Conservation (phyloP, 306 rosid genomes). For the Vicia faba region DNA sequence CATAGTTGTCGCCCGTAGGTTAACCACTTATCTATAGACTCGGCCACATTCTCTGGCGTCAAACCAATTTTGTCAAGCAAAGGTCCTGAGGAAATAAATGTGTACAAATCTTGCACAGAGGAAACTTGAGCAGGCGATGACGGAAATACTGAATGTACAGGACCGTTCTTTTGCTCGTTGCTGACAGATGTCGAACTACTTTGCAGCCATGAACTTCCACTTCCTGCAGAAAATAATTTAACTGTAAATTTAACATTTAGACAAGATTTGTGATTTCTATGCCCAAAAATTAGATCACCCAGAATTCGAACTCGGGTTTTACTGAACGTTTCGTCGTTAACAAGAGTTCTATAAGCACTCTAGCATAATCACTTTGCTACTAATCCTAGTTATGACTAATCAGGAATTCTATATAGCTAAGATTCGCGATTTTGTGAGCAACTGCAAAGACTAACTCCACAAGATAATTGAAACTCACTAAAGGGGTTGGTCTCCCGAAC, state of each 20-base stretch:
- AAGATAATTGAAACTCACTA: too few species aligned
- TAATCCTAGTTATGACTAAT: too few species aligned
- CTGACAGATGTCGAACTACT: conserved; percentile 41
- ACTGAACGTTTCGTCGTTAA: too few species aligned
- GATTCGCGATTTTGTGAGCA: too few species aligned
- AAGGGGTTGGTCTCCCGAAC: too few species aligned
- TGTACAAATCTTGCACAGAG: conserved; percentile 71
- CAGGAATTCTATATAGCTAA: too few species aligned
- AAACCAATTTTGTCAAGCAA: conserved; percentile 67
- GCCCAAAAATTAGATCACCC: too few species aligned
- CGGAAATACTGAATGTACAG: conserved; percentile 56
- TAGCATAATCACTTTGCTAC: too few species aligned
- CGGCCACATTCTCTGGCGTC: conserved; percentile 56
- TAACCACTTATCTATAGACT: conserved; percentile 83
- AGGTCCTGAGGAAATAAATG: conserved; percentile 85
- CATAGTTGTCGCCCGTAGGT: conserved; percentile 62
- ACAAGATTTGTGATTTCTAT: not conserved
- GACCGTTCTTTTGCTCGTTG: conserved; percentile 43
- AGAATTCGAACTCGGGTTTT: too few species aligned
- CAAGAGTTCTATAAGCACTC: too few species aligned
- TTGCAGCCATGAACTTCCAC: conserved; percentile 73
- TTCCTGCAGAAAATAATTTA: conserved; percentile 51
- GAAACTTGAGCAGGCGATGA: conserved; percentile 68
- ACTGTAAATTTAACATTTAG: conserved; percentile 11
- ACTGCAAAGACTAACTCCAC: too few species aligned